Percentiles rank a stretch among this genome's conserved stretches.
Conservation (phyloP, 768 basidiomycete genomes). For the Lactarius indigo region DNA sequence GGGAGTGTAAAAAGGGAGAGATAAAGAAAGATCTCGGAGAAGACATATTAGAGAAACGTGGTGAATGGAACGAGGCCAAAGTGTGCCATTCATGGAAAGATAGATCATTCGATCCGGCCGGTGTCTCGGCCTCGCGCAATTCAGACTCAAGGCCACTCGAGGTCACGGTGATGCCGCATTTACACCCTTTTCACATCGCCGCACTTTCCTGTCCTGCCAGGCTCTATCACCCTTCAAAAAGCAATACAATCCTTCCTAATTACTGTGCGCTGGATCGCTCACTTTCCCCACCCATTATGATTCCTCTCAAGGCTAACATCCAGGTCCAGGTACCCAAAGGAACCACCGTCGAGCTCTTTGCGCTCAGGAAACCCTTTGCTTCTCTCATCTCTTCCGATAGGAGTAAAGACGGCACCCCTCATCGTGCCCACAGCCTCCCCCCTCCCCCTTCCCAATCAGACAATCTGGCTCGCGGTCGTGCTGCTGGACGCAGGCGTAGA, state of each 20-base stretch:
- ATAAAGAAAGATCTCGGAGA: neutral
- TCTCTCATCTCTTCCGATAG: constrained; percentile 21
- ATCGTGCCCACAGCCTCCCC: constrained; percentile 19
- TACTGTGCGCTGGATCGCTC: constrained; percentile 13
- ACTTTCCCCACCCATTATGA: constrained; percentile 5
- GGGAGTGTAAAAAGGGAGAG: neutral
- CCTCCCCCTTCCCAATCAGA: constrained; percentile 20
- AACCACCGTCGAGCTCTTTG: constrained; percentile 26
- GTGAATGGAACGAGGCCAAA: constrained; percentile 9
- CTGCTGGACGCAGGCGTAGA: constrained; percentile 25
- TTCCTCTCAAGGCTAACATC: constrained; percentile 26
- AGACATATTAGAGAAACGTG: neutral
- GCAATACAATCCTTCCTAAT: constrained; percentile 7
- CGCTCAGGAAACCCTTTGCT: constrained; percentile 23
- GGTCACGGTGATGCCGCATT: constrained; percentile 1
- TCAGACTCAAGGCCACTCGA: neutral
- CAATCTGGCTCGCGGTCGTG: constrained; percentile 27
- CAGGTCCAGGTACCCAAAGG: constrained; percentile 26
- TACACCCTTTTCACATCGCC: constrained; percentile 14
- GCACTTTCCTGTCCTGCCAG: neutral
- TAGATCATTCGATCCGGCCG: neutral
- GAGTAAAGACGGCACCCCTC: constrained; percentile 10
- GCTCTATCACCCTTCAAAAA: constrained; percentile 15
- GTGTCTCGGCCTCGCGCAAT: neutral
- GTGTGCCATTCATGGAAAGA: neutral